Evolutionary conservation across 768 basidiomycete genomes (phyloP).

Genomic region (Tulasnella sp.): DNA sequence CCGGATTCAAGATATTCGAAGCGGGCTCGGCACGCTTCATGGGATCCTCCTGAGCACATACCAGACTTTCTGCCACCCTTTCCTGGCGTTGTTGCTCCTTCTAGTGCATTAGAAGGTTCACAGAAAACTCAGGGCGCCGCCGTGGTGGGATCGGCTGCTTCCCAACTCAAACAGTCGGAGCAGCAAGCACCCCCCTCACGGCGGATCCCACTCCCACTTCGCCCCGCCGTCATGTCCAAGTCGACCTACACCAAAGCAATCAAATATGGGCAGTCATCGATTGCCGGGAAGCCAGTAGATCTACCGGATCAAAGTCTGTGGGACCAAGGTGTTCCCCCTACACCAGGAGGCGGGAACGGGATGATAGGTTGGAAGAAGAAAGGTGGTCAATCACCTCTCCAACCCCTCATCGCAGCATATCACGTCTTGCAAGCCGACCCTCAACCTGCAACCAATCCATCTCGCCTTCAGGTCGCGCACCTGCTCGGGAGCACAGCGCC

Average conservation of each 20-base stretch:
- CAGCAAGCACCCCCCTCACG: conserved; percentile 41
- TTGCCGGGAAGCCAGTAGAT: conserved; percentile 54
- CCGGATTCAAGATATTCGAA: conserved; percentile 44
- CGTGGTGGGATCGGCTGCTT: conserved; percentile 31
- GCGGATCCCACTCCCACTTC: conserved; percentile 49
- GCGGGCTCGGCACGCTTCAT: conserved; percentile 53
- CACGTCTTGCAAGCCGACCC: conserved; percentile 25
- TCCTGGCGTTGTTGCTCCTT: conserved; percentile 41
- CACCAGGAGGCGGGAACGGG: background rate
- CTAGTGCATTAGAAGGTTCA: conserved; percentile 33
- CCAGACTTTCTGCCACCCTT: conserved; percentile 69
- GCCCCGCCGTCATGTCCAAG: conserved; percentile 49
- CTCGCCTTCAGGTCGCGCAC: conserved; percentile 28
- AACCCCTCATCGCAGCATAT: conserved; percentile 25
- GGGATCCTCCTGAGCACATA: conserved; percentile 61
- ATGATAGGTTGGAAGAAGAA: background rate
- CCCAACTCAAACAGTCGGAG: conserved; percentile 38
- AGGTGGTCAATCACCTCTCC: conserved; percentile 14
- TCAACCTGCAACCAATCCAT: conserved; percentile 28
- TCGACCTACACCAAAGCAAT: conserved; percentile 48
- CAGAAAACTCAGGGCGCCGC: conserved; percentile 10
- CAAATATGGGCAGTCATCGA: conserved; percentile 69
- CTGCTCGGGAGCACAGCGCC: conserved; percentile 24
- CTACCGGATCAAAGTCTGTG: conserved; percentile 7
- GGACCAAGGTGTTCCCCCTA: background rate